Evolutionary conservation across 2,329 filamentous ascomycete genomes (phyloP), one percentile per base, ranked within the genome.

Genomic region (Fusarium sp.): DNA sequence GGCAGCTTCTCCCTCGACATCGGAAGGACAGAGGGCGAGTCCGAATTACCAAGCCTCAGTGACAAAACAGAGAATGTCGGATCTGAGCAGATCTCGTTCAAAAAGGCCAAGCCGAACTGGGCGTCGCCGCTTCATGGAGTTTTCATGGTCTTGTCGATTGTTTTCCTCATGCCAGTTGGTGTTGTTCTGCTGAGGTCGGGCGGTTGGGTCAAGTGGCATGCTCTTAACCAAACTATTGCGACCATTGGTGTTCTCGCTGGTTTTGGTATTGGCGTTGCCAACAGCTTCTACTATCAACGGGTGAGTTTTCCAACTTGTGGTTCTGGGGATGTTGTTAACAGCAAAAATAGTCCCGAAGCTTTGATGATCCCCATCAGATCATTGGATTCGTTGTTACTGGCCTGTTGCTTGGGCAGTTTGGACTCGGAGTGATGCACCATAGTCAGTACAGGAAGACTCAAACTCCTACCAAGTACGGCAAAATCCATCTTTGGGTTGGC

Each of bases 1-100:
- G 88, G 88, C 44, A 75, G 77, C 8, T 90, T 91, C 75, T 80
- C 77, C 3, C 83, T 90, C 75, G 83, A 90, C 74, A 80, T 90
- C 76, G 79, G 79, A 24, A 80, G 80, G 42, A 88, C 88, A 0
- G 81, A 83, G 6, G 86, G 86, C 4, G 78, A 76, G 6, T 82
- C 81, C 6, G 77, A 84, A 1, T 83, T 86, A 17, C 2, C 75
- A 73, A 49, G 76, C 22, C 38, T 85, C 43, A 75, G 75, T 20
- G 72, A 73, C 18, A 71, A 76, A 10, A 78, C 78, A 15, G 66
- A 74, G 39, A 77, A 72, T 48, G 78, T 80, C 20, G 83, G 81
- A 17, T 78, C 81, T 22, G 73, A 63, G 50, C 76, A 80, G 44
- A 67, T 78, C 42, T 77, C 72, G 22, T 71, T 73, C 49, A 69